Conservation (phyloP, 2,329 filamentous ascomycete species). For the Trichoderma cornu-damae region DNA sequence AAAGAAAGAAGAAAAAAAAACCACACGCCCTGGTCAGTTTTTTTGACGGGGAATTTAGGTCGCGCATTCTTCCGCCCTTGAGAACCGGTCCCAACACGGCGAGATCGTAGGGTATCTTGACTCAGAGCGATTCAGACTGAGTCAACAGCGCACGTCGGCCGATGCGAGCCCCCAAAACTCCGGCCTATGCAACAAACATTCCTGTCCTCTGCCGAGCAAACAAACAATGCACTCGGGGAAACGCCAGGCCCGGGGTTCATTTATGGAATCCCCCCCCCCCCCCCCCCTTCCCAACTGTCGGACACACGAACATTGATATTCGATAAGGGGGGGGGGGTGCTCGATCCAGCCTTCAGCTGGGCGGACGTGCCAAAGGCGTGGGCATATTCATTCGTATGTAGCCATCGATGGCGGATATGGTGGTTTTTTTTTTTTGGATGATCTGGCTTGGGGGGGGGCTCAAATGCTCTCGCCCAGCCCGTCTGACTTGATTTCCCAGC, state of each 20-base stretch:
- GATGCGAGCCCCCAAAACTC: background rate
- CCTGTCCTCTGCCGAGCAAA: background rate
- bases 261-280: background rate
- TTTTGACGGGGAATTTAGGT: too few species aligned
- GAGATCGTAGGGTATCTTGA: background rate
- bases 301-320: too few species aligned
- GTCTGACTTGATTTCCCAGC: background rate
- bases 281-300: too few species aligned
- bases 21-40: too few species aligned
- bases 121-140: background rate
- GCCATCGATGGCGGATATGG: too few species aligned
- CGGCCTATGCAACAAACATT: background rate
- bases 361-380: background rate
- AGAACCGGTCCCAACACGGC: background rate
- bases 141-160: background rate
- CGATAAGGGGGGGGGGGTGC: too few species aligned
- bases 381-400: background rate
- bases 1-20: too few species aligned
- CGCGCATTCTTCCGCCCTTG: background rate
- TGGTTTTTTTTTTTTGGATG: too few species aligned
- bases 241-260: background rate
- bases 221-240: slow-evolving; percentile 1
- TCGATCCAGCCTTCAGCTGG: background rate
- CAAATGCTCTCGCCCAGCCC: background rate
- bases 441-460: too few species aligned